Base-by-base conservation (phyloP, 176 grass and related monocot species). In the Juncus effusus region DNA sequence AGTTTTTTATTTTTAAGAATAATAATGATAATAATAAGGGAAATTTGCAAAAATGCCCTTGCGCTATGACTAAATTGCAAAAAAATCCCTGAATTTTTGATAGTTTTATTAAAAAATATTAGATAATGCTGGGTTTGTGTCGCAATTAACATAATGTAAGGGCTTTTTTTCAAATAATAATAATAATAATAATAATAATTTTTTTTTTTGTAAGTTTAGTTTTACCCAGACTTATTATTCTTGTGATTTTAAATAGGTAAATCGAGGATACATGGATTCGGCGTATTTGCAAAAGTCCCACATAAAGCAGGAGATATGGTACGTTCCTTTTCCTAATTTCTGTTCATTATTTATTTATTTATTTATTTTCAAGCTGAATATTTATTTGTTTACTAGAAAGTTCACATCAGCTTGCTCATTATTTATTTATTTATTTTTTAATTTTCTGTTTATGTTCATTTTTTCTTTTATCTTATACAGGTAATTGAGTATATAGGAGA, bases 301-400 rank as follows among this genome's bases (percentile, higher is more conserved):
- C 88, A 93, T 79, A 99, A 90, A 74, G 94, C 94, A 55, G 94
- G 94, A 28, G 94, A 99, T 70, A 93, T 93, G 94, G 94, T 99
- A 84, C 77, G 54, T 61, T 83, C 19, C 19, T 28, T 28, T 28
- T 28, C 19, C 19, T 28, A 28, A 28, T 28, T 28, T 28, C 19
- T 28, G 19, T 28, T 28, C 19, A 28, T 28, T 28, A 28, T 28
- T 36, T 73, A 38, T 37, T 74, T 42, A 13, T 38, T 39, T 12
- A 57, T 40, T 62, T 19, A 64, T 52, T 79, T 59, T 67, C 61
- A 73, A 60, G 60, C 37, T 50, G 52, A 53, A 78, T n/a, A 38
- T 63, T 39, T 36, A 42, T 8, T 3, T 11, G 40, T 64, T 45
- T 7, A 65, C 64, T 76, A 40, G 14, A 54, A 58, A 37, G 13